Percentiles rank a stretch among this genome's conserved stretches.
Evolutionary conservation across 257 asterid genomes (phyloP).

Genomic region (Ophiorrhiza pumila): DNA sequence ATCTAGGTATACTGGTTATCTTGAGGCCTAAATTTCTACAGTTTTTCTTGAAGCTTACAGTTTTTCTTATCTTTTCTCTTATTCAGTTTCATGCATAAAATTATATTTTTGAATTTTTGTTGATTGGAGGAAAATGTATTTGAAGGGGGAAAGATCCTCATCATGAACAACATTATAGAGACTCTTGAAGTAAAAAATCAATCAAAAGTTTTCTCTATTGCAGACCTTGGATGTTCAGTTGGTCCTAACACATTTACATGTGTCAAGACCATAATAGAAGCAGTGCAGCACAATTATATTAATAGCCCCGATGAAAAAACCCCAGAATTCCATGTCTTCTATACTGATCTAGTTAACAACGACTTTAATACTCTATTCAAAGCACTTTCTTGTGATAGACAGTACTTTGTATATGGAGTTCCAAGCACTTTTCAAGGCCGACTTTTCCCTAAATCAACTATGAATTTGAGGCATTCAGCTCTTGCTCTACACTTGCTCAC

Average conservation of each 20-base stretch:
- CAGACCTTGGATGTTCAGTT: slow-evolving; percentile 49
- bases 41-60: too few species aligned
- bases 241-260: slow-evolving; percentile 50
- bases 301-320: neutral
- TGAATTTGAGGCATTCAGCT: slow-evolving; percentile 9
- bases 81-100: neutral
- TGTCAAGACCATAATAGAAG: slow-evolving; percentile 32
- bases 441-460: slow-evolving; percentile 7
- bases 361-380: slow-evolving; percentile 6
- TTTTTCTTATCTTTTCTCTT: neutral
- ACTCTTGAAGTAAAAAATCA: neutral
- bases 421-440: slow-evolving; percentile 12
- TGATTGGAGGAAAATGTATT: neutral
- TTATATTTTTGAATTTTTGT: too few species aligned
- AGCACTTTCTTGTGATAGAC: slow-evolving; percentile 1
- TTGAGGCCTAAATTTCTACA: too few species aligned
- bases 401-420: slow-evolving; percentile 2
- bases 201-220: slow-evolving; percentile 15
- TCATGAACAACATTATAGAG: neutral
- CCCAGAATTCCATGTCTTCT: slow-evolving; percentile 3
- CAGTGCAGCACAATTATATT: slow-evolving; percentile 21
- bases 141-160: neutral
- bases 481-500: neutral
- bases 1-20: neutral
- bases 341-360: neutral